A percentile compares a stretch with the other conserved stretches of the same genome.
Conservation (phyloP, 495 filamentous ascomycete genomes). For the Trichoderma erinaceum region DNA sequence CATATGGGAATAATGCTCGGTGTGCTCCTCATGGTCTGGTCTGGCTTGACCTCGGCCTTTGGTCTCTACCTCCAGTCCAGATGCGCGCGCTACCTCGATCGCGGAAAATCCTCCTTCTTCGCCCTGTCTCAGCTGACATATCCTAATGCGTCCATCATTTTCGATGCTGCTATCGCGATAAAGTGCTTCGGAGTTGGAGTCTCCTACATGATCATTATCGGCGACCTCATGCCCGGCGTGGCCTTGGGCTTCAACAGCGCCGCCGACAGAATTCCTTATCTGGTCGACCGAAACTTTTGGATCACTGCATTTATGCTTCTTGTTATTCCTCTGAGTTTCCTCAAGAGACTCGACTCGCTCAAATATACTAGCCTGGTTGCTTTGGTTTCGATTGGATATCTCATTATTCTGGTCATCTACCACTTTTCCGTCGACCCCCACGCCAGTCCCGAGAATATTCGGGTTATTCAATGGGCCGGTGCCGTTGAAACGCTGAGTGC, state of each 20-base stretch:
- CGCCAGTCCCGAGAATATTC: conserved; percentile 63
- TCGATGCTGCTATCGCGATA: conserved; percentile 92
- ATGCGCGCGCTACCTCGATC: conserved; percentile 86
- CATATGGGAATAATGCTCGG: conserved; percentile 86
- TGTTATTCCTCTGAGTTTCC: conserved; percentile 88
- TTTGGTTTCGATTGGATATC: conserved; percentile 84
- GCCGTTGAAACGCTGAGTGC: conserved; percentile 71
- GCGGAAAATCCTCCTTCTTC: conserved; percentile 77
- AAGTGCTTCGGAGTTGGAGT: conserved; percentile 98
- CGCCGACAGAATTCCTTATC: conserved; percentile 54
- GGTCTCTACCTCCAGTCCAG: conserved; percentile 90
- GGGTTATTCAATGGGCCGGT: conserved; percentile 69
- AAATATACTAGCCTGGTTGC: conserved; percentile 96
- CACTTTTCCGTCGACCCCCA: conserved; percentile 81
- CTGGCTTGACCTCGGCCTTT: conserved; percentile 79
- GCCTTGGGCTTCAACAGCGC: conserved; percentile 60
- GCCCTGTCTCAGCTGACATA: conserved; percentile 93
- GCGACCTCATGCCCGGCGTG: conserved; percentile 95
- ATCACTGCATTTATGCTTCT: conserved; percentile 96
- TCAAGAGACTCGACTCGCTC: conserved; percentile 83
- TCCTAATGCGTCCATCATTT: conserved; percentile 90
- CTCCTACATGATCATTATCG: conserved; percentile 97
- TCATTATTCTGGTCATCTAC: conserved; percentile 85
- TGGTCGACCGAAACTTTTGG: conserved; percentile 92
- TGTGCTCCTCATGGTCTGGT: conserved; percentile 80